Percentiles rank a stretch among this genome's conserved stretches.
Conservation (phyloP, 1,139 yeast genomes). For the Nakaseomyces glabratus region DNA sequence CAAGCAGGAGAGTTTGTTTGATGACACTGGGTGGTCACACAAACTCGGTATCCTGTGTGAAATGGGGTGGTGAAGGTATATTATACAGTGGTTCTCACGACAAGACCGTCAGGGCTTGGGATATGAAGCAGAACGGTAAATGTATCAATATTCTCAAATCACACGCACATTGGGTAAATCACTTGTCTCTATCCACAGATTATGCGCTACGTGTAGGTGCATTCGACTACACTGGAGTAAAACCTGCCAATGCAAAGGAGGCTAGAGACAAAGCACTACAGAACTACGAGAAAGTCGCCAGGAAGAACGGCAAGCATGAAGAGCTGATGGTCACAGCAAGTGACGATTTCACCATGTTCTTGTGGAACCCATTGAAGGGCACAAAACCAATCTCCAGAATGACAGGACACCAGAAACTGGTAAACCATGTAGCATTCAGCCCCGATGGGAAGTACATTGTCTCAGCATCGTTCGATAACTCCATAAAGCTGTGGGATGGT, state of each 20-base stretch:
- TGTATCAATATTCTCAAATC: constrained; percentile 72
- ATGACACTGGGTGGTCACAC: constrained; percentile 82
- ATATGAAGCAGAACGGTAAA: constrained; percentile 59
- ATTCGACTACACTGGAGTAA: constrained; percentile 53
- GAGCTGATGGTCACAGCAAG: constrained; percentile 91
- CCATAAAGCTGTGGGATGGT: constrained; percentile 95
- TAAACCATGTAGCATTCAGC: constrained; percentile 89
- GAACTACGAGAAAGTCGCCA: constrained; percentile 72
- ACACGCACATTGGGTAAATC: constrained; percentile 98
- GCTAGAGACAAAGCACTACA: constrained; percentile 52
- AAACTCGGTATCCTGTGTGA: constrained; percentile 83
- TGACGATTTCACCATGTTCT: constrained; percentile 95
- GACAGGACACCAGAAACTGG: constrained; percentile 97
- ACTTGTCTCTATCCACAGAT: constrained; percentile 84
- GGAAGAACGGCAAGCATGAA: constrained; percentile 52
- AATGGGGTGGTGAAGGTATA: constrained; percentile 88
- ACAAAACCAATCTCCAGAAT: constrained; percentile 80
- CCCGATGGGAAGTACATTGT: constrained; percentile 92
- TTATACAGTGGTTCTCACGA: constrained; percentile 92
- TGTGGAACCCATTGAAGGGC: constrained; percentile 85
- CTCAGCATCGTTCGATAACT: constrained; percentile 91
- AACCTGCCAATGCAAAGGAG: constrained; percentile 44
- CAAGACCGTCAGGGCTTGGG: constrained; percentile 91
- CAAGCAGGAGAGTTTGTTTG: constrained; percentile 57
- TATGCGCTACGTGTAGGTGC: constrained; percentile 79